Conservation (phyloP, 768 basidiomycete genomes). For the Kwoniella bestiolae region DNA sequence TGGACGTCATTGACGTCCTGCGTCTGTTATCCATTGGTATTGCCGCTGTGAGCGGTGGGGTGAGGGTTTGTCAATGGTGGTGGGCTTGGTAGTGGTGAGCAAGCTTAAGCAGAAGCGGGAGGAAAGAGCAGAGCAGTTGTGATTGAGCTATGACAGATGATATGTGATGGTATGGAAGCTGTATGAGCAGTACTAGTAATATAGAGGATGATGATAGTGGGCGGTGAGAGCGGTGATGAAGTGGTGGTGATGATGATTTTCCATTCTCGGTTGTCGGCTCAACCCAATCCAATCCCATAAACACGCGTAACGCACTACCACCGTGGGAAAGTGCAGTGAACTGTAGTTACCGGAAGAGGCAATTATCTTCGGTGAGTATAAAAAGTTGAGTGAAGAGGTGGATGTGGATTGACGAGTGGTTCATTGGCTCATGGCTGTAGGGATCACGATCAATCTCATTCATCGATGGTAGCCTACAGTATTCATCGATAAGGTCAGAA, state of each 20-base stretch:
- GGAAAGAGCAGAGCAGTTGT: too few species aligned
- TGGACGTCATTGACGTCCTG: slow-evolving; percentile 16
- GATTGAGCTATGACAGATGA: not conserved
- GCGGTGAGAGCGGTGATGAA: too few species aligned
- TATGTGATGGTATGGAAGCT: too few species aligned
- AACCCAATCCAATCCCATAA: too few species aligned
- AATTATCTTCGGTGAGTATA: not conserved
- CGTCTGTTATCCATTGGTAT: slow-evolving; percentile 11
- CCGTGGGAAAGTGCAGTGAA: slow-evolving; percentile 20
- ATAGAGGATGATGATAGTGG: too few species aligned
- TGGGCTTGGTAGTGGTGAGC: not conserved
- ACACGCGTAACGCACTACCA: slow-evolving; percentile 4
- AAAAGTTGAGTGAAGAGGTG: slow-evolving; percentile 7
- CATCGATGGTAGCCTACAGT: too few species aligned
- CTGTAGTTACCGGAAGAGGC: not conserved
- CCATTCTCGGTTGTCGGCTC: too few species aligned
- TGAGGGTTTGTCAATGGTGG: not conserved
- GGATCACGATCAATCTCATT: too few species aligned
- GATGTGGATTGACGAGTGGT: not conserved
- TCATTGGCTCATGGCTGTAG: slow-evolving; percentile 8
- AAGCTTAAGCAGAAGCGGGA: too few species aligned
- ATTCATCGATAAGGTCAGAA: too few species aligned
- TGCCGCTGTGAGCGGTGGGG: not conserved
- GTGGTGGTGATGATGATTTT: too few species aligned
- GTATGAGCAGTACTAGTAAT: too few species aligned